Evolutionary conservation across 2,329 filamentous ascomycete species (phyloP).

Genomic region (Aspergillus transmontanensis): DNA sequence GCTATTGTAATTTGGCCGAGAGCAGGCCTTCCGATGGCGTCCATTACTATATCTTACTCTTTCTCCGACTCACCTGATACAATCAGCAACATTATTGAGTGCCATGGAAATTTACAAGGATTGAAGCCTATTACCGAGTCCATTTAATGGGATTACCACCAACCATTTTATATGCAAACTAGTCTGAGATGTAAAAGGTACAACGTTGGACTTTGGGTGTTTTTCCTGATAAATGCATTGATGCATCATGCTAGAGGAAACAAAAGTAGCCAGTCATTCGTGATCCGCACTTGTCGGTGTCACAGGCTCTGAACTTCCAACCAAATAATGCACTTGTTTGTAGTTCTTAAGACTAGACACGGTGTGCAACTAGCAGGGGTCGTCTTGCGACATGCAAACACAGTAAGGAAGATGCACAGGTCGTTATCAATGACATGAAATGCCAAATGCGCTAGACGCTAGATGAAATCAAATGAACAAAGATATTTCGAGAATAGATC

Average conservation of each 20-base stretch:
- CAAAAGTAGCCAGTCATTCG: conserved; percentile 20
- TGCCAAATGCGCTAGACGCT: conserved; percentile 39
- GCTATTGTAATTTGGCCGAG: background rate
- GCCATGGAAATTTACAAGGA: background rate
- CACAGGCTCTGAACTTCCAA: conserved; percentile 12
- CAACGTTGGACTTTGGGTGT: conserved; percentile 6
- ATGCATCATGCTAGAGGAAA: conserved; percentile 9
- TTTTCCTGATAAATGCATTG: conserved; percentile 1
- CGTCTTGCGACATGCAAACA: conserved; percentile 30
- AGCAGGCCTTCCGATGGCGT: background rate
- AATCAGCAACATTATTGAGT: background rate
- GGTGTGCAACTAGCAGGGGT: conserved; percentile 17
- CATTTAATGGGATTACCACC: background rate
- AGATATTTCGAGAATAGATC: conserved; percentile 25
- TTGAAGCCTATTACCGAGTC: background rate
- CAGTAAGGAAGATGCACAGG: conserved; percentile 27
- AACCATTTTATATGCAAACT: background rate
- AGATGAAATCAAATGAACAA: conserved; percentile 33
- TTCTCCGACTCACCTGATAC: background rate
- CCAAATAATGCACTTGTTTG: conserved; percentile 16
- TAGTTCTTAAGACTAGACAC: conserved; percentile 21
- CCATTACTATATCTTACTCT: background rate
- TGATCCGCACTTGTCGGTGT: conserved; percentile 21
- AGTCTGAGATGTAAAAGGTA: background rate
- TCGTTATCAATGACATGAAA: conserved; percentile 26